phyloP scores from a whole-genome alignment of 345 rosid species.

The Xanthoceras sorbifolium region DNA sequence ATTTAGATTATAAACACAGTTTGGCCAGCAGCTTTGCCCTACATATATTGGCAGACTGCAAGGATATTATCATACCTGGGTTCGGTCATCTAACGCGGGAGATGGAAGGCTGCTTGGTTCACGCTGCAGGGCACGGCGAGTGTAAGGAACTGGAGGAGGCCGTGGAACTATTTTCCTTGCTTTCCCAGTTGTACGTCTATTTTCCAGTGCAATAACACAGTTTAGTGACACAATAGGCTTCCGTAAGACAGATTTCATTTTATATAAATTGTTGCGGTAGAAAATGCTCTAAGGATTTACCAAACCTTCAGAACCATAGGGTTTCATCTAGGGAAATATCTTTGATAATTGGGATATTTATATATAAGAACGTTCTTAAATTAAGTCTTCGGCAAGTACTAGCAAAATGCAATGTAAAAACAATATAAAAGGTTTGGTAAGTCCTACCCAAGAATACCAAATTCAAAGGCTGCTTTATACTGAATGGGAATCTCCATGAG shows the following conservation, averaged over 20 bases:
- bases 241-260: not conserved
- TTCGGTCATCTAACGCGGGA: slow-evolving; percentile 36
- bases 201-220: slow-evolving; percentile 9
- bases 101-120: slow-evolving; percentile 28
- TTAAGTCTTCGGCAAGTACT: not conserved
- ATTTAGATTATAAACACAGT: not conserved
- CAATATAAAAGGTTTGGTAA: not conserved
- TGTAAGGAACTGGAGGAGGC: slow-evolving; percentile 60
- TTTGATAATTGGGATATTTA: not conserved
- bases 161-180: slow-evolving; percentile 58
- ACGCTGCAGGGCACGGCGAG: slow-evolving; percentile 27
- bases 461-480: slow-evolving; percentile 67
- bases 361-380: not conserved
- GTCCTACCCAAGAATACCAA: slow-evolving; percentile 62
- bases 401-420: not conserved
- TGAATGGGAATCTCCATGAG: slow-evolving; percentile 92
- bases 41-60: not conserved
- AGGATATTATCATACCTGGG: slow-evolving; percentile 42
- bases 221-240: not conserved
- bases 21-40: not conserved
- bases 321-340: not conserved
- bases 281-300: not conserved
- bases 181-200: slow-evolving; percentile 47
- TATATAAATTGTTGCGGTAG: not conserved
- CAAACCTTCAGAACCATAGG: not conserved